A percentile compares a stretch with the other conserved stretches of the same genome.
Conservation (phyloP, 257 asterid genomes). For the Solanum ahanhuiri region DNA sequence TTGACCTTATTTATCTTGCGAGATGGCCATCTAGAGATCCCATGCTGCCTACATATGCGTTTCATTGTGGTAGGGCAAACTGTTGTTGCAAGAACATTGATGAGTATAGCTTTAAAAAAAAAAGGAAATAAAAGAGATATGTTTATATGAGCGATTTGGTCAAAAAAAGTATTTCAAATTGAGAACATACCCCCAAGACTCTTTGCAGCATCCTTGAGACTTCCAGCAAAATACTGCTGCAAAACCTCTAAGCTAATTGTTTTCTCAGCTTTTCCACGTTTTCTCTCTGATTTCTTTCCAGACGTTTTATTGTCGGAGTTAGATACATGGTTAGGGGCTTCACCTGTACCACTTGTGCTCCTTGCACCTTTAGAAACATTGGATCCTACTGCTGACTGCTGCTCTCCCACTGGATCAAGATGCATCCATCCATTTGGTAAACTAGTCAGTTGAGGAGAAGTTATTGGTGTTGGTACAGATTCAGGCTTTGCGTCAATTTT, state of each 20-base stretch:
- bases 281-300: constrained; percentile 61
- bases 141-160: background rate
- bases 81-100: constrained; percentile 22
- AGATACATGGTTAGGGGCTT: constrained; percentile 22
- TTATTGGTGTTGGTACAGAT: constrained; percentile 3
- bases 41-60: constrained; percentile 89
- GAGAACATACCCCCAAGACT: constrained; percentile 74
- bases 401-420: constrained; percentile 25
- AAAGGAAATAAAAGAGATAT: background rate
- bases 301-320: constrained; percentile 22
- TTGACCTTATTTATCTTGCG: constrained; percentile 94
- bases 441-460: constrained; percentile 26
- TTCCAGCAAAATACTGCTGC: constrained; percentile 79
- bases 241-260: constrained; percentile 78
- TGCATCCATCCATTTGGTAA: constrained; percentile 24
- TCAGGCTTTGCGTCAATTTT: constrained; percentile 26
- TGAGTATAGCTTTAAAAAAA: background rate
- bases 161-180: background rate
- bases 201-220: constrained; percentile 87
- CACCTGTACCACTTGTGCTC: constrained; percentile 20
- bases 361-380: constrained; percentile 23
- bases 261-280: constrained; percentile 87
- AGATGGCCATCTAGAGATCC: constrained; percentile 94
- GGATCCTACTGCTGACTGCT: constrained; percentile 15
- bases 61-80: constrained; percentile 96